Conservation (phyloP, 306 rosid species). For the Cicer pinnatifidum region DNA sequence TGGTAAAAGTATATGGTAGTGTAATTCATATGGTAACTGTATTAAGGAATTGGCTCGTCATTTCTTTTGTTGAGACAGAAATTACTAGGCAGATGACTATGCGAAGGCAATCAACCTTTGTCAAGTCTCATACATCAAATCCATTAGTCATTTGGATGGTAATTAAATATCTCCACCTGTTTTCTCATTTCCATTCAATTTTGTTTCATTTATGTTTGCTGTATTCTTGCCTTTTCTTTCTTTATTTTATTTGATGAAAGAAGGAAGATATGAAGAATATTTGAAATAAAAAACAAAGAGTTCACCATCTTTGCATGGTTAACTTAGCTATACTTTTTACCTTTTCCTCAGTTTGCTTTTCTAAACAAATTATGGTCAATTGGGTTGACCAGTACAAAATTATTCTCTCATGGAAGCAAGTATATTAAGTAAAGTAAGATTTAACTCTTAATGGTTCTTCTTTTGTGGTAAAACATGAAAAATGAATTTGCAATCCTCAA, state of each 20-base stretch:
- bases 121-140: conserved; percentile 68
- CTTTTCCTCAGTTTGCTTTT: conserved; percentile 23
- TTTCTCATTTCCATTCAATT: conserved; percentile 36
- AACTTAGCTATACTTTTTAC: conserved; percentile 27
- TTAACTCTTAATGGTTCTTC: background rate
- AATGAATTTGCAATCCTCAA: conserved; percentile 13
- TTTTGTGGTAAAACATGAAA: conserved; percentile 21
- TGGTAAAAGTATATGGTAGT: conserved; percentile 16
- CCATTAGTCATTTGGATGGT: conserved; percentile 82
- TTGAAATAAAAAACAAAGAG: conserved; percentile 36
- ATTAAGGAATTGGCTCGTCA: conserved; percentile 1
- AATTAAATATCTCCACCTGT: conserved; percentile 47
- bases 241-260: conserved; percentile 23
- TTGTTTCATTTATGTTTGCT: conserved; percentile 20
- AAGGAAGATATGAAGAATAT: conserved; percentile 14
- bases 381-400: background rate
- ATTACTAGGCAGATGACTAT: conserved; percentile 68
- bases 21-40: conserved; percentile 32
- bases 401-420: conserved; percentile 26
- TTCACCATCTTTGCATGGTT: conserved; percentile 25
- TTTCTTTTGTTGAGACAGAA: conserved; percentile 58
- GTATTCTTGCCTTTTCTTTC: conserved; percentile 4
- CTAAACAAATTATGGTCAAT: conserved; percentile 12
- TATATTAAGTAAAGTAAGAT: conserved; percentile 17
- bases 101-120: conserved; percentile 89